These are phyloP conservation scores for Zymoseptoria brevis DNA, from an alignment of 2,329 filamentous ascomycete species.

Conservation along the genomic window DNA sequence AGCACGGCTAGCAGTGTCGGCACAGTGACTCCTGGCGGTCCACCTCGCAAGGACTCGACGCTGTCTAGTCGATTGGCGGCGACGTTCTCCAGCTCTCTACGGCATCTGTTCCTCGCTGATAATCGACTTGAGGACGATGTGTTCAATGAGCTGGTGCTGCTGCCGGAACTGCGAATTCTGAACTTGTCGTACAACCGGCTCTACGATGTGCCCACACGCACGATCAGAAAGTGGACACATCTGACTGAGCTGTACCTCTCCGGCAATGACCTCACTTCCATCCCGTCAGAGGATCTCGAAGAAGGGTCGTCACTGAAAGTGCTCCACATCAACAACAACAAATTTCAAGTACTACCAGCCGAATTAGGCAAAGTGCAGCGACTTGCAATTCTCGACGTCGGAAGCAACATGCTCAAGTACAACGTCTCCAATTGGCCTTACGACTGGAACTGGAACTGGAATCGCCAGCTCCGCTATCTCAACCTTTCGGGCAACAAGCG, in stretches of 20 bases:
- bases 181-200: conserved; percentile 95
- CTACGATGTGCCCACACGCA: conserved; percentile 81
- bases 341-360: conserved; percentile 91
- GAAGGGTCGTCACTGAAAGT: conserved; percentile 80
- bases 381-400: conserved; percentile 84
- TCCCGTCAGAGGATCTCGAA: conserved; percentile 90
- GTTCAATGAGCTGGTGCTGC: conserved; percentile 78
- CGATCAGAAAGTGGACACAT: conserved; percentile 82
- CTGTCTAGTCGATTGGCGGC: conserved; percentile 69
- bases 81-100: conserved; percentile 81
- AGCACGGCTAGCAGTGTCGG: conserved; percentile 61
- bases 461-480: conserved; percentile 86
- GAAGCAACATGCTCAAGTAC: conserved; percentile 92
- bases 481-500: conserved; percentile 96
- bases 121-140: conserved; percentile 92
- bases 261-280: conserved; percentile 82
- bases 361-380: conserved; percentile 92
- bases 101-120: conserved; percentile 81
- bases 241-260: conserved; percentile 89
- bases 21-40: conserved; percentile 48
- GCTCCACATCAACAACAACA: conserved; percentile 93
- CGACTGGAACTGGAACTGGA: conserved; percentile 99
- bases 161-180: conserved; percentile 76
- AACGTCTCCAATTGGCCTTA: conserved; percentile 99
- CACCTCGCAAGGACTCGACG: conserved; percentile 75